Base-by-base conservation (phyloP, 108 stramenopile species). In the Fragilaria crotonensis region DNA sequence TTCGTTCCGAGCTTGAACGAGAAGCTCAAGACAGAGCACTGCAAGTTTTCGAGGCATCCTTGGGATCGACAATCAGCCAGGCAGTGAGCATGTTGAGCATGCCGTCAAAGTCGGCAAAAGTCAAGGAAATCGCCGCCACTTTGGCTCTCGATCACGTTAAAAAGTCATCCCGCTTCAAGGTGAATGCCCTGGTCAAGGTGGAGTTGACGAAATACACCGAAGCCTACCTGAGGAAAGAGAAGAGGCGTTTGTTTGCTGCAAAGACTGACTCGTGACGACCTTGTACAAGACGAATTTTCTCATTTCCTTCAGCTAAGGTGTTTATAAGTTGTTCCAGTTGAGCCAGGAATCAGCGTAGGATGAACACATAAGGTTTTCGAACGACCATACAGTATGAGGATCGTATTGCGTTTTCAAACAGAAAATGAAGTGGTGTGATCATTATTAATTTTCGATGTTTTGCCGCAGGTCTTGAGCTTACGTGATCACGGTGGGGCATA, bases 111-210 rank as follows among this genome's bases (percentile, higher is more conserved):
- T 21, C 72, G 4, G 33, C 67, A 33, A 33, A 54, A 18, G 61
- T 76, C 3, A 48, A 60, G 25, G 71, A 59, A 27, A 59, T 76
- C 27, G 75, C 75, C 23, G 41, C 64, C 17, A 49, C 70, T 51
- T 50, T 75, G 22, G 55, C 74, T 26, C 36, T 71, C 30, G 45
- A 46, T 0, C 70, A 75, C 56, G 70, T 66, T 30, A 25, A 29
- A 5, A 46, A 46, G 22, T 4, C 22, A 46, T n/a, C 20, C 22
- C 20, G 22, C 19, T 21, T n/a, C 4, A 4, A 21, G 45, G 22
- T 46, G 22, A 21, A 46, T 2, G 2, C 3, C 22, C 45, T 46
- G 2, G 45, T 46, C 45, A 19, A 21, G 19, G 45, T 46, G 45
- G 45, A 46, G 22, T 46, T 21, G 45, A 46, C 19, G 45, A 46